Evolutionary conservation across 2,329 filamentous ascomycete species (phyloP).

Genomic region (Beauveria caledonica): DNA sequence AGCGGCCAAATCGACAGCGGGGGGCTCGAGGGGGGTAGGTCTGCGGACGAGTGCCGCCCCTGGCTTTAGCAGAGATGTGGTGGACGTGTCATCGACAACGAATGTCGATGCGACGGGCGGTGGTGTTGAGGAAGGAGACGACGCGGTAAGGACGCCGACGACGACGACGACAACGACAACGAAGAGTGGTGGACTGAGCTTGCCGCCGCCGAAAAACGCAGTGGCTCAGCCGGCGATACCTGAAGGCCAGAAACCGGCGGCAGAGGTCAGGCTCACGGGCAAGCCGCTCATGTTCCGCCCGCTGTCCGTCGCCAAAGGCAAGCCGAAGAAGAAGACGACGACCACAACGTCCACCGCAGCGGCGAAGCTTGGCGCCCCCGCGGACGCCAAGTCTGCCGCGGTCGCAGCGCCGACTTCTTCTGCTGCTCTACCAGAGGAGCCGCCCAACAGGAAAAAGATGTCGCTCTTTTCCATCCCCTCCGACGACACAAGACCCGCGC

Average conservation of each 20-base stretch:
- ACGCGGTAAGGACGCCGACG: slow-evolving; percentile 11
- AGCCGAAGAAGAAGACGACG: slow-evolving; percentile 52
- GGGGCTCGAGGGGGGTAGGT: slow-evolving; percentile 30
- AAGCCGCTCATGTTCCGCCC: slow-evolving; percentile 86
- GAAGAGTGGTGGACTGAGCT: slow-evolving; percentile 21
- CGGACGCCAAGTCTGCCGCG: not conserved
- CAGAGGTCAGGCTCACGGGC: slow-evolving; percentile 60
- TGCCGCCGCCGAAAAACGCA: slow-evolving; percentile 30
- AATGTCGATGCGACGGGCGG: slow-evolving; percentile 16
- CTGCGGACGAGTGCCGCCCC: slow-evolving; percentile 78
- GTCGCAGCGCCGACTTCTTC: slow-evolving; percentile 13
- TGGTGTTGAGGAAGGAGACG: slow-evolving; percentile 17
- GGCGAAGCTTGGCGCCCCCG: slow-evolving; percentile 9
- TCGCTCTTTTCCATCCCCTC: slow-evolving; percentile 61
- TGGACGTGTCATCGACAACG: not conserved
- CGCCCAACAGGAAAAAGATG: slow-evolving; percentile 40
- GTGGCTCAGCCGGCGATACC: slow-evolving; percentile 41
- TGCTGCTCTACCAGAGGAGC: slow-evolving; percentile 18
- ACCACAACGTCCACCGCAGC: slow-evolving; percentile 30
- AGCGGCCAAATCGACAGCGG: slow-evolving; percentile 20
- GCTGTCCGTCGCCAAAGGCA: slow-evolving; percentile 71
- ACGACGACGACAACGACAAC: too few relatives aligned
- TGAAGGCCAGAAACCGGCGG: slow-evolving; percentile 48
- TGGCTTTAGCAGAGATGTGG: slow-evolving; percentile 61
- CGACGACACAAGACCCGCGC: slow-evolving; percentile 21